Conservation (phyloP, 441 rosid species). For the Dalechampia spathulata region DNA sequence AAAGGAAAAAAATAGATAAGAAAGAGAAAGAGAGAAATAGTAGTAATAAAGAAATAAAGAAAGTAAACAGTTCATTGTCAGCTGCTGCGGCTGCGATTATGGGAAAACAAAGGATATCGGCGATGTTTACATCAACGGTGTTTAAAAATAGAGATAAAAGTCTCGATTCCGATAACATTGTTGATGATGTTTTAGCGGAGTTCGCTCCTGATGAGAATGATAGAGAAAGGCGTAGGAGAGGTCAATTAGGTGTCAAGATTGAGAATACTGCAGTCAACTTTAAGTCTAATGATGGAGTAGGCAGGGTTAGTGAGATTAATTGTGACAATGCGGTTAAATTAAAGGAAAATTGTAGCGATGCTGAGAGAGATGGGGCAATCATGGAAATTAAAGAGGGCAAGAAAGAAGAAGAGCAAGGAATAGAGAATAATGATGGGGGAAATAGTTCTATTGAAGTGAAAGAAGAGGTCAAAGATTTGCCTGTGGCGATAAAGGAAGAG, state of each 20-base stretch:
- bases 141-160: slow-evolving; percentile 57
- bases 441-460: slow-evolving; percentile 24
- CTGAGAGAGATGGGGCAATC: slow-evolving; percentile 20
- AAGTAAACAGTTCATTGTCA: slow-evolving; percentile 42
- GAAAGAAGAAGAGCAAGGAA: no score
- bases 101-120: slow-evolving; percentile 75
- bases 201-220: slow-evolving; percentile 79
- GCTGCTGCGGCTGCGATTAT: slow-evolving; percentile 87
- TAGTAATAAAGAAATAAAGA: slow-evolving; percentile 41
- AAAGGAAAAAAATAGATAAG: slow-evolving; percentile 30
- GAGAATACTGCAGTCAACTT: slow-evolving; percentile 23
- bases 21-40: slow-evolving; percentile 53
- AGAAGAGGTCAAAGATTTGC: slow-evolving; percentile 7
- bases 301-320: no score
- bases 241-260: slow-evolving; percentile 24
- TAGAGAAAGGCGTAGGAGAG: slow-evolving; percentile 54
- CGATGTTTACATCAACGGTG: slow-evolving; percentile 70
- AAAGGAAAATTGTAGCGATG: slow-evolving; percentile 12
- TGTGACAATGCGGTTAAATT: slow-evolving; percentile 1
- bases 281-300: no score
- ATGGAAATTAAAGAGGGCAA: slow-evolving; percentile 19
- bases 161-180: slow-evolving; percentile 49
- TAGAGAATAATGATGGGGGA: slow-evolving; percentile 14
- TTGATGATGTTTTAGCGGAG: slow-evolving; percentile 72
- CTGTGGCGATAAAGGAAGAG: slow-evolving; percentile 26